Evolutionary conservation across 208 protist genomes (phyloP), one percentile per base, ranked within the genome.

Genomic region (Acanthamoeba polyphaga): DNA sequence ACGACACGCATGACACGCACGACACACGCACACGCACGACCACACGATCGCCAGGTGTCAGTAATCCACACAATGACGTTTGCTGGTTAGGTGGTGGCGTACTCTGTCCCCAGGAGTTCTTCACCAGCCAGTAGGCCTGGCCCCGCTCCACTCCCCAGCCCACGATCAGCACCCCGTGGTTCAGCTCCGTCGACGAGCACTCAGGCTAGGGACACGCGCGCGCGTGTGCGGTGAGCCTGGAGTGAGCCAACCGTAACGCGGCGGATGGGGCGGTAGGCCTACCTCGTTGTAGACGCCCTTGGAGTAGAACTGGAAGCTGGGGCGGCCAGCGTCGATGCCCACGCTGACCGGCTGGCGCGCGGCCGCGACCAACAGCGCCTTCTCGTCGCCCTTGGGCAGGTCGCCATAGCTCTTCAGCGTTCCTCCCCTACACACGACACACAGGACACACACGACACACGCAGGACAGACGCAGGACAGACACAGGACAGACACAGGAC

Each of bases 271-370:
- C 0, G 22, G 4, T 1, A 0, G 27, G 97, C 97, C 1, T 46
- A 46, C 43, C 2, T 94, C 96, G 89, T 98, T 93, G 87, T 98
- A 98, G 84, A 99, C 97, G 89, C 98, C 98, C 29, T 95, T 96
- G 0, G 76, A 53, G 96, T 99, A 99, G 90, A 89, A 96, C 68
- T 90, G 66, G 97, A 98, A 99, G 15, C 78, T 92, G 29, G 91
- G 5, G 96, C 97, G 84, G 95, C 97, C 49, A 95, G 98, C 98
- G 94, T 99, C 98, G 17, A 99, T 98, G 12, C 98, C 98, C 78
- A 99, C 96, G 74, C 98, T 94, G n/a, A 90, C 8, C 32, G 82
- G 82, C 72, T 82, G 82, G 27, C 51, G 49, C 1, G 58, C 55
- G 22, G 82, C 82, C 0, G 55, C 82, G 19, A 46, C 49, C 24